Conservation (phyloP, 1,284 basidiomycete species). For the Naganishia sp. region DNA sequence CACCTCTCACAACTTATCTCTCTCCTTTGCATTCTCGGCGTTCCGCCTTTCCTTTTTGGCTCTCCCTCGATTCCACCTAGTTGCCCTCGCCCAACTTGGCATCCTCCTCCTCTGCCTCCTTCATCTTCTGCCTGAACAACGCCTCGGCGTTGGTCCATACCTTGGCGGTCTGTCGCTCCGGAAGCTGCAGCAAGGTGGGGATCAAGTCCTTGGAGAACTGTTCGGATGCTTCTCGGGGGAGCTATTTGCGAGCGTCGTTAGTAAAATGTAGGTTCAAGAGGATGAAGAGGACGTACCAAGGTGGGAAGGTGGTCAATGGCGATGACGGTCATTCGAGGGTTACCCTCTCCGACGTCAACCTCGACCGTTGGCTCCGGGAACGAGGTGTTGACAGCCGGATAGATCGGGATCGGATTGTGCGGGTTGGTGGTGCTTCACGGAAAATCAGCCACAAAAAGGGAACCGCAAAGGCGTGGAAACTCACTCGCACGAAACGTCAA, state of each 20-base stretch:
- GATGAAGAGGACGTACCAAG: constrained; percentile 54
- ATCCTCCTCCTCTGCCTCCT: constrained; percentile 53
- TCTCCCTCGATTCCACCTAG: neutral
- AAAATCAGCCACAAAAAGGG: neutral
- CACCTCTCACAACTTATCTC: constrained; percentile 10
- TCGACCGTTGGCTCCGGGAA: constrained; percentile 91
- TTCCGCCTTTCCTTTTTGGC: neutral
- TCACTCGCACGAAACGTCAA: constrained; percentile 94
- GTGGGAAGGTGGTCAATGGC: constrained; percentile 99
- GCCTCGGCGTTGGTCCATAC: constrained; percentile 91
- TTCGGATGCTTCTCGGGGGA: constrained; percentile 94
- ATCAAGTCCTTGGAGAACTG: constrained; percentile 90
- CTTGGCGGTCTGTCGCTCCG: constrained; percentile 64
- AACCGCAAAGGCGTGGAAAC: constrained; percentile 22
- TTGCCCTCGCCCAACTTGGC: constrained; percentile 35
- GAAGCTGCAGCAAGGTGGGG: constrained; percentile 79
- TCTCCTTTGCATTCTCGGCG: neutral
- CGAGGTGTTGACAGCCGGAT: constrained; percentile 84
- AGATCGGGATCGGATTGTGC: constrained; percentile 96
- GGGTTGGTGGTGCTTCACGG: constrained; percentile 80
- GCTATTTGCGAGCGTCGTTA: constrained; percentile 39
- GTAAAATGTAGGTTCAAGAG: neutral
- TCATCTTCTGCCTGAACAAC: constrained; percentile 77
- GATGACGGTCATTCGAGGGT: constrained; percentile 75
- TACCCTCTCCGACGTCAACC: constrained; percentile 70